phyloP scores from a whole-genome alignment of 2,329 filamentous ascomycete species.

The Epichloe aotearoae region DNA sequence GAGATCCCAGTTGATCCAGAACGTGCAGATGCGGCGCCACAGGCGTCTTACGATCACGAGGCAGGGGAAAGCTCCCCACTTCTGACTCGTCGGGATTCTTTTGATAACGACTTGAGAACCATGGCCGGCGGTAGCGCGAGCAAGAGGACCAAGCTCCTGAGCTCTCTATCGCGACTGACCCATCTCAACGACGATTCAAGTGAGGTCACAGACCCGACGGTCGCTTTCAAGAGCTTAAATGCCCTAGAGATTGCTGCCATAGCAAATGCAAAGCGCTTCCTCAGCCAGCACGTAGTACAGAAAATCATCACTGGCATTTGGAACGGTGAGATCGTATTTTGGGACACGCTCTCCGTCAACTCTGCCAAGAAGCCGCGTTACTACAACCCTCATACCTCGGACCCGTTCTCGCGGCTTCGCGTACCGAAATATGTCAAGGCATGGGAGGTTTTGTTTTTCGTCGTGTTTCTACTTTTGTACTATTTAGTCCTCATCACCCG shows the following conservation, averaged over 20 bases:
- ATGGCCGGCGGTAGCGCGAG: slow-evolving; percentile 24
- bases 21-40: slow-evolving; percentile 6
- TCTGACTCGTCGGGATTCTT: slow-evolving; percentile 21
- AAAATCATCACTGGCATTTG: slow-evolving; percentile 75
- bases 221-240: slow-evolving; percentile 66
- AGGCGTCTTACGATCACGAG: slow-evolving; percentile 22
- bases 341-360: slow-evolving; percentile 62
- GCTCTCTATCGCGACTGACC: slow-evolving; percentile 43
- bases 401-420: slow-evolving; percentile 61
- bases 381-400: slow-evolving; percentile 54
- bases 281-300: slow-evolving; percentile 69
- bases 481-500: slow-evolving; percentile 74
- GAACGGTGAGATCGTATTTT: slow-evolving; percentile 78
- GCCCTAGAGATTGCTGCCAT: slow-evolving; percentile 78
- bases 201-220: slow-evolving; percentile 48
- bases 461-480: slow-evolving; percentile 63
- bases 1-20: slow-evolving; percentile 44
- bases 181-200: slow-evolving; percentile 22
- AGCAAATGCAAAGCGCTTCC: slow-evolving; percentile 69
- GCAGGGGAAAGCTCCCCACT: slow-evolving; percentile 35
- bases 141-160: slow-evolving; percentile 36
- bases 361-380: slow-evolving; percentile 63
- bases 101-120: slow-evolving; percentile 10
- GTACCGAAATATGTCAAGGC: slow-evolving; percentile 77
- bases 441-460: slow-evolving; percentile 74